phyloP scores from a whole-genome alignment of 2,329 filamentous ascomycete genomes.

The Fusarium torulosum region DNA sequence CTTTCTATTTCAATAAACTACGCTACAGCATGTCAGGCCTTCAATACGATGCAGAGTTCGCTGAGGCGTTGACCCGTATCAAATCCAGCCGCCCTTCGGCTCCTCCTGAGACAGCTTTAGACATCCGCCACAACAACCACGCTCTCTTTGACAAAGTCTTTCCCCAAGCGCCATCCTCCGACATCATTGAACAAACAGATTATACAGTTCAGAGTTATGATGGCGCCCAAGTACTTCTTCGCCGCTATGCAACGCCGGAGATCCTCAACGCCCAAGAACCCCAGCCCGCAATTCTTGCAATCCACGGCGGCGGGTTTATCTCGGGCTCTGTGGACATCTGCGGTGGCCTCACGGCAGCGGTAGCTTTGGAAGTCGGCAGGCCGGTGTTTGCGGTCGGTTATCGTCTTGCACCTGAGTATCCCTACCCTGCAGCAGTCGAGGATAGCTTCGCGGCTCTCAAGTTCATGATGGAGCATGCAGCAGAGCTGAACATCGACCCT shows the following conservation, averaged over 20 bases:
- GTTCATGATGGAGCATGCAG: conserved; percentile 30
- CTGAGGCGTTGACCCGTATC: conserved; percentile 28
- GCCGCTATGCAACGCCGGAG: conserved; percentile 25
- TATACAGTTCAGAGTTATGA: conserved; percentile 35
- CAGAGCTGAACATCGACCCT: conserved; percentile 33
- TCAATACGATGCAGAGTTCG: conserved; percentile 39
- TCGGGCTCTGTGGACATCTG: conserved; percentile 18
- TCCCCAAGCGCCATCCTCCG: conserved; percentile 5
- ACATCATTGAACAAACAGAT: conserved; percentile 23
- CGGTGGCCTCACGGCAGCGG: conserved; percentile 8
- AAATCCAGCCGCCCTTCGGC: conserved; percentile 16
- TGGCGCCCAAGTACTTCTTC: conserved; percentile 25
- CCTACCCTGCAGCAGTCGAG: conserved; percentile 24
- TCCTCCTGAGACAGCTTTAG: conserved; percentile 26
- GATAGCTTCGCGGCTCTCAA: conserved; percentile 38
- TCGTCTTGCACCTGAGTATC: conserved; percentile 41
- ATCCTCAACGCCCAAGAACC: conserved; percentile 18
- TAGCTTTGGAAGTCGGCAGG: conserved; percentile 12
- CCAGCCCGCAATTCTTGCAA: conserved; percentile 25
- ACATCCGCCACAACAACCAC: conserved; percentile 23
- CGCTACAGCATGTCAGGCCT: conserved; percentile 26
- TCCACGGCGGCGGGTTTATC: conserved; percentile 40
- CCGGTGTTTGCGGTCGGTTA: conserved; percentile 41
- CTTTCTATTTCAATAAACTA: background rate
- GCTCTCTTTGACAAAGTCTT: conserved; percentile 15